Conservation (phyloP, 2,329 filamentous ascomycete genomes). For the Cordyceps militaris region DNA sequence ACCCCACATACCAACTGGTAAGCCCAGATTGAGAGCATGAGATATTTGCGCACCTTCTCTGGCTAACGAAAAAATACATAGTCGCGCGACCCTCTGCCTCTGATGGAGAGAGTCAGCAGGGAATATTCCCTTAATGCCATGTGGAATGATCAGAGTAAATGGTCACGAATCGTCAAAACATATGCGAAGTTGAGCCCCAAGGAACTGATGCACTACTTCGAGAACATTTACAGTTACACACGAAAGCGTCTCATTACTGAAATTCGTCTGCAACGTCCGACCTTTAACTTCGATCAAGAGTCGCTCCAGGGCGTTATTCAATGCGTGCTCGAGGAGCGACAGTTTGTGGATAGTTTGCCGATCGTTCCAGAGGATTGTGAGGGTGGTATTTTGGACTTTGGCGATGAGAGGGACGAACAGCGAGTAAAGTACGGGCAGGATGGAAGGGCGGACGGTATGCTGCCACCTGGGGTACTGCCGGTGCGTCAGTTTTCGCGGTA, state of each 20-base stretch:
- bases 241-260: slow-evolving; percentile 37
- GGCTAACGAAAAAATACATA: not conserved
- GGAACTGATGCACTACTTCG: slow-evolving; percentile 43
- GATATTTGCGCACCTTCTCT: too few species aligned
- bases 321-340: slow-evolving; percentile 32
- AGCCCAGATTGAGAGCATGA: slow-evolving; percentile 14
- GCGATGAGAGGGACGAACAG: slow-evolving; percentile 29
- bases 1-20: slow-evolving; percentile 30
- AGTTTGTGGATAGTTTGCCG: slow-evolving; percentile 26
- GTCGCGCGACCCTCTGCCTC: slow-evolving; percentile 17
- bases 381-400: slow-evolving; percentile 37
- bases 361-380: slow-evolving; percentile 26
- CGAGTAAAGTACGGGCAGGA: slow-evolving; percentile 25
- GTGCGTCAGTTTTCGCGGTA: slow-evolving; percentile 28
- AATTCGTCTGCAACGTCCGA: slow-evolving; percentile 32
- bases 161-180: slow-evolving; percentile 35
- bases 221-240: slow-evolving; percentile 39
- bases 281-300: slow-evolving; percentile 39
- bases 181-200: slow-evolving; percentile 44
- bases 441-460: slow-evolving; percentile 30
- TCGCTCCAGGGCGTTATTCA: slow-evolving; percentile 35
- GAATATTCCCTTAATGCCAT: slow-evolving; percentile 26
- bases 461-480: slow-evolving; percentile 25
- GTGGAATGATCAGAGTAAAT: slow-evolving; percentile 31
- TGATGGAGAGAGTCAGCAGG: slow-evolving; percentile 21